A percentile compares a stretch with the other conserved stretches of the same genome.
Evolutionary conservation across 2,329 filamentous ascomycete genomes (phyloP).

Genomic region (Sphaerulina musiva): DNA sequence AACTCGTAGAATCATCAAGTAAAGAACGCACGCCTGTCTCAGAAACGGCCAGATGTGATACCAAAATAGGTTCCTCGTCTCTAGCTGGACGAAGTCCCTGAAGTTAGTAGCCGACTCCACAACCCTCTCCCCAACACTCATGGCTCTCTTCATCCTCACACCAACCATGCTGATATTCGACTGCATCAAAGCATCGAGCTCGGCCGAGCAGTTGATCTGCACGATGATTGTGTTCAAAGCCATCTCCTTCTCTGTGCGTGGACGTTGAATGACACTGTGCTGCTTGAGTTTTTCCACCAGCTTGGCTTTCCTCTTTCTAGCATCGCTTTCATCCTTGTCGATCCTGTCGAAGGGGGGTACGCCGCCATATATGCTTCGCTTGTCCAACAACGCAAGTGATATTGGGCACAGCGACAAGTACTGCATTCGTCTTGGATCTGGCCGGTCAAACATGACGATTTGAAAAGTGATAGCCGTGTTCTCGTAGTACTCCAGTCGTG

Average conservation of each 20-base stretch:
- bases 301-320: constrained; percentile 55
- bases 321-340: constrained; percentile 66
- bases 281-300: constrained; percentile 80
- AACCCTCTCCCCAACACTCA: constrained; percentile 90
- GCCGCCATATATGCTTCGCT: constrained; percentile 41
- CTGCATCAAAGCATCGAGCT: constrained; percentile 77
- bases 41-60: constrained; percentile 73
- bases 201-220: constrained; percentile 93
- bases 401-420: constrained; percentile 91
- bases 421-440: constrained; percentile 82
- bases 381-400: constrained; percentile 74
- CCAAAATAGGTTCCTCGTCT: constrained; percentile 63
- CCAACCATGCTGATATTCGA: constrained; percentile 82
- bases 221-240: constrained; percentile 76
- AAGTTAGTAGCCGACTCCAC: constrained; percentile 87
- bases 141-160: constrained; percentile 68
- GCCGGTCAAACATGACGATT: constrained; percentile 81
- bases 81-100: constrained; percentile 65
- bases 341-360: constrained; percentile 48
- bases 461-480: constrained; percentile 69
- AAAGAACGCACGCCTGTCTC: constrained; percentile 63
- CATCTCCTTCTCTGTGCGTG: constrained; percentile 73
- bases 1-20: constrained; percentile 71
- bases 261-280: constrained; percentile 74
- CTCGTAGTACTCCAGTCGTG: constrained; percentile 62